phyloP scores from a whole-genome alignment of 225 moss, liverwort and hornwort species.

The Physcomitrium patens region DNA sequence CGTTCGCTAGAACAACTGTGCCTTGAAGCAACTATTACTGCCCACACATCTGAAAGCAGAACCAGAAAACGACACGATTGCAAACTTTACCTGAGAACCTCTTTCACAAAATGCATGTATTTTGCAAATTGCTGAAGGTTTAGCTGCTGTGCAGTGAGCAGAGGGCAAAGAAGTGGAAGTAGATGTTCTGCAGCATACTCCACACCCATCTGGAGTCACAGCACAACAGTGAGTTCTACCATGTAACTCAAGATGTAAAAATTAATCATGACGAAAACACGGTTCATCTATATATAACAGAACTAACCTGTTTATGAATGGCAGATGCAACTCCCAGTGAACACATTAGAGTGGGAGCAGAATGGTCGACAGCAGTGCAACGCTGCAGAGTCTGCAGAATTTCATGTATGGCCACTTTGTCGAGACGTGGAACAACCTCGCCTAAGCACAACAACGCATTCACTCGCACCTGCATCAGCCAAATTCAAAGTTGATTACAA shows the following conservation, averaged over 20 bases:
- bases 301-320: slow-evolving; percentile 81
- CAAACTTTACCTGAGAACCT: slow-evolving; percentile 73
- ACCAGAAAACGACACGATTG: background rate
- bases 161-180: slow-evolving; percentile 83
- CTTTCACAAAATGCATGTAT: slow-evolving; percentile 98
- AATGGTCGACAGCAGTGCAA: slow-evolving; percentile 95
- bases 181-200: slow-evolving; percentile 91
- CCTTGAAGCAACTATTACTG: too few relatives aligned
- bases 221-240: background rate
- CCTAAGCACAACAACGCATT: slow-evolving; percentile 94
- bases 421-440: slow-evolving; percentile 92
- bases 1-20: too few relatives aligned
- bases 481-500: slow-evolving; percentile 23
- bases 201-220: slow-evolving; percentile 71
- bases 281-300: slow-evolving; percentile 5
- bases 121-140: slow-evolving; percentile 96
- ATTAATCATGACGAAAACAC: slow-evolving; percentile 3
- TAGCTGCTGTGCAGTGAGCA: slow-evolving; percentile 89
- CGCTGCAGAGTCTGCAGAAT: slow-evolving; percentile 86
- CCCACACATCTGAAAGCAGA: too few relatives aligned
- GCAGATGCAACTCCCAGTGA: slow-evolving; percentile 92
- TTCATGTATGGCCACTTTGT: slow-evolving; percentile 79
- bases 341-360: slow-evolving; percentile 96
- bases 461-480: slow-evolving; percentile 83
- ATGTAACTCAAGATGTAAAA: background rate